Evolutionary conservation across 352 stramenopile species (phyloP).

Genomic region (Pythium utonaiense): DNA sequence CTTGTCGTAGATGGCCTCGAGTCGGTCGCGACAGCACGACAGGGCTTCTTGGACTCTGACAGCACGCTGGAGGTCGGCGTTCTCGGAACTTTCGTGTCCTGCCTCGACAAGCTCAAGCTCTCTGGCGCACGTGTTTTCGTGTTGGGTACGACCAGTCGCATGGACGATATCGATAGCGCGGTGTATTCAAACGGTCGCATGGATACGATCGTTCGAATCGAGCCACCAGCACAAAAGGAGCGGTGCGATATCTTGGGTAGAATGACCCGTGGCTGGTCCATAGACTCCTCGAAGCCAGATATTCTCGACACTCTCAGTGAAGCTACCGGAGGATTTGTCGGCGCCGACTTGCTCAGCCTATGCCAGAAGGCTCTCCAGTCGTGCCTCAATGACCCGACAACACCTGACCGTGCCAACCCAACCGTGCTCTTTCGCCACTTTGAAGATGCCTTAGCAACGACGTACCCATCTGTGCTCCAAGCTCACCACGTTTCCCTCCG

Average conservation of each 20-base stretch:
- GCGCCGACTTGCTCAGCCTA: slow-evolving; percentile 76
- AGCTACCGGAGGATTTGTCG: slow-evolving; percentile 95
- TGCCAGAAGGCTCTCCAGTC: slow-evolving; percentile 69
- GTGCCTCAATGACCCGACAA: slow-evolving; percentile 43
- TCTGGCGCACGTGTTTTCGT: slow-evolving; percentile 51
- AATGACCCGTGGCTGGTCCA: slow-evolving; percentile 85
- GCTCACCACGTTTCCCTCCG: slow-evolving; percentile 91
- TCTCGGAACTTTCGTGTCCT: slow-evolving; percentile 79
- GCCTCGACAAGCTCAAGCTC: slow-evolving; percentile 69
- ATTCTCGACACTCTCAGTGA: slow-evolving; percentile 91
- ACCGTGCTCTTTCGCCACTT: slow-evolving; percentile 40
- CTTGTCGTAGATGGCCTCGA: slow-evolving; percentile 92
- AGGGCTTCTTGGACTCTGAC: slow-evolving; percentile 45
- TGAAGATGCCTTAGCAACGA: slow-evolving; percentile 87
- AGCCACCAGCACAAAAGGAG: slow-evolving; percentile 90
- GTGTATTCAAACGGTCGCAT: slow-evolving; percentile 95
- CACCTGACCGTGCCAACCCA: background rate
- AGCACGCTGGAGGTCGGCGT: slow-evolving; percentile 73
- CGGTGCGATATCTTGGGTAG: slow-evolving; percentile 91
- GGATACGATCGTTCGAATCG: slow-evolving; percentile 94
- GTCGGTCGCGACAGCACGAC: slow-evolving; percentile 69
- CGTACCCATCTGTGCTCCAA: slow-evolving; percentile 95
- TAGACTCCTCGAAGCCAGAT: slow-evolving; percentile 34
- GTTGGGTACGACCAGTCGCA: slow-evolving; percentile 69
- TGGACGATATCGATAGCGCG: slow-evolving; percentile 87